Base-by-base conservation (phyloP, 164 flowering plant species). In the Nymphaea colorata region DNA sequence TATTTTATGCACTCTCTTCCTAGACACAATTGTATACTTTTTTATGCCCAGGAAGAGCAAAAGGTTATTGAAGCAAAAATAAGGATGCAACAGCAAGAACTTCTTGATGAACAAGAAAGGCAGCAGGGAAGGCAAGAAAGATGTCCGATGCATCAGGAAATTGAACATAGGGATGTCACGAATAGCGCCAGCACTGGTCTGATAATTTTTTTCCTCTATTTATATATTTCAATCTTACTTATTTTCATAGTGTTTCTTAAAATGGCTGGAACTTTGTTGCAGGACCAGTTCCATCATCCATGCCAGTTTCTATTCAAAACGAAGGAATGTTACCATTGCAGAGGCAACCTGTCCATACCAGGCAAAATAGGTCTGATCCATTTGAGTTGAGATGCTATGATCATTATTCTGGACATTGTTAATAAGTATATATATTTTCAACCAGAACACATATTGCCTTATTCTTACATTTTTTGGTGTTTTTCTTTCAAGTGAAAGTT, bases 1-100 rank as follows among this genome's bases (percentile, higher is more conserved):
- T 4, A 12, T 12, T 47, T 47, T 12, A 25, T 7, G 12, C 55
- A 47, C 7, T 47, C 12, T 7, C 55, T 47, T 47, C 3, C 2
- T 47, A 7, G 5, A 6, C 55, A 25, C 36, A 25, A 25, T 12
- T 47, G 7, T 12, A 47, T 51, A 10, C 57, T 67, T 17, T 70
- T 51, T 42, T 15, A 59, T 61, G 43, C 67, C 55, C 67, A 95
- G 99, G 99, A 95, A 83, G 99, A 95, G 72, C 98, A 92, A 68
- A 82, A 86, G 70, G 97, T 95, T 69, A 95, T 95, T 73, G 99
- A 95, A 82, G 99, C 99, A 12, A 85, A 90, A 82, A 94, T 94
- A 72, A 82, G 97, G 75, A 94, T 91, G 82, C 81, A 85, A 64
- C 91, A 84, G 73, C 88, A 88, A 66, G 98, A 94, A 75, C 77